Percentiles rank a stretch among this genome's conserved stretches.
Evolutionary conservation across 1,284 basidiomycete genomes (phyloP).

Genomic region (Cutaneotrichosporon arboriforme): DNA sequence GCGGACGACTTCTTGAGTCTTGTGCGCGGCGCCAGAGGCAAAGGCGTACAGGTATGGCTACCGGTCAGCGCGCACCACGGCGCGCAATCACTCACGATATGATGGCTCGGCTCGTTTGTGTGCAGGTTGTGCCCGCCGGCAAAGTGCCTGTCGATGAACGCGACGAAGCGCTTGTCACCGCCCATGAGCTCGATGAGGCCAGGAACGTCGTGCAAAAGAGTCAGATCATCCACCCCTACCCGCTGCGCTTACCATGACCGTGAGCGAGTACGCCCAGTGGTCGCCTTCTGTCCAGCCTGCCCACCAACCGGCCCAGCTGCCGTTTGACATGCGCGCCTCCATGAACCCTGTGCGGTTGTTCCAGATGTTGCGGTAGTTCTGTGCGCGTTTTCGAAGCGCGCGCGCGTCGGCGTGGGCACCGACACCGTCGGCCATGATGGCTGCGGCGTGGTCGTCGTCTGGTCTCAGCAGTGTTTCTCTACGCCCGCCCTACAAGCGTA

Average conservation of each 20-base stretch:
- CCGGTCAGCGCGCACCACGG: not conserved
- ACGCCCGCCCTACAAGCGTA: constrained; percentile 73
- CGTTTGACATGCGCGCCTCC: constrained; percentile 66
- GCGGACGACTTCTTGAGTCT: constrained; percentile 64
- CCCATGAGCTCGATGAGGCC: constrained; percentile 61
- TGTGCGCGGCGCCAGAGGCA: constrained; percentile 59
- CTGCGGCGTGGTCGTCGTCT: constrained; percentile 75
- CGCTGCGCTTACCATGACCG: constrained; percentile 50
- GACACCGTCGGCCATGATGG: constrained; percentile 57
- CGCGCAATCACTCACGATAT: constrained; percentile 32
- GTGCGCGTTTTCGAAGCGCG: constrained; percentile 57
- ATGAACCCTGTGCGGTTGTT: constrained; percentile 70
- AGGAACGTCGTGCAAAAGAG: constrained; percentile 57
- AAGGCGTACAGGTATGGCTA: constrained; percentile 69
- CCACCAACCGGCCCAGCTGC: constrained; percentile 64
- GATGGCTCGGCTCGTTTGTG: constrained; percentile 62
- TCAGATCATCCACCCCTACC: not conserved
- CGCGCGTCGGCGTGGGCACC: constrained; percentile 54
- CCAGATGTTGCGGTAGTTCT: constrained; percentile 59
- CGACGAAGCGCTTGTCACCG: constrained; percentile 60
- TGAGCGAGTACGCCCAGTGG: constrained; percentile 75
- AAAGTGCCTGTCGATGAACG: constrained; percentile 70
- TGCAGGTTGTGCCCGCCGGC: constrained; percentile 75
- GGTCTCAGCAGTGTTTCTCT: no score
- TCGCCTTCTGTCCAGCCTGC: constrained; percentile 77